phyloP scores from a whole-genome alignment of 108 stramenopile species.

The Chaetoceros muelleri region DNA sequence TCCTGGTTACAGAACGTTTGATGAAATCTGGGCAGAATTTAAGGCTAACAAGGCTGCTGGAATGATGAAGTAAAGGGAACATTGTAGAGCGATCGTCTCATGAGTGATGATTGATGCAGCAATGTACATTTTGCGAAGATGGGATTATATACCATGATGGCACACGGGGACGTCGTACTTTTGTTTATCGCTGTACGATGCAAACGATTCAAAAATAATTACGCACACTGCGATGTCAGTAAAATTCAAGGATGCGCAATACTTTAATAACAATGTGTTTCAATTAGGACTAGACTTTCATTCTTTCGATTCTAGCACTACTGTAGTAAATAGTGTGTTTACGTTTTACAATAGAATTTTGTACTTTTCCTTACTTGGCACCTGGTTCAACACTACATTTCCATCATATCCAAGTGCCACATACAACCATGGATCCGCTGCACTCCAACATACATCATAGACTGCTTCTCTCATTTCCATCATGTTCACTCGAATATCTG shows the following conservation, averaged over 20 bases:
- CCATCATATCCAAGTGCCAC: constrained; percentile 88
- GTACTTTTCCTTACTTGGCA: constrained; percentile 98
- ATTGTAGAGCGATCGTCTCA: too few species aligned
- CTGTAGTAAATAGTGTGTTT: too few species aligned
- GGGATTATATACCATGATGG: too few species aligned
- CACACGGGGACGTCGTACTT: too few species aligned
- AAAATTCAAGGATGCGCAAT: background rate
- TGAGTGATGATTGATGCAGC: too few species aligned
- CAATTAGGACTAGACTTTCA: background rate
- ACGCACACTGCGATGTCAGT: too few species aligned
- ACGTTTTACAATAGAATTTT: constrained; percentile 87
- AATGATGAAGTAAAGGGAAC: too few species aligned
- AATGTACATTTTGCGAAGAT: too few species aligned
- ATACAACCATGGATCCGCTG: constrained; percentile 93
- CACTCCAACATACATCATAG: constrained; percentile 84
- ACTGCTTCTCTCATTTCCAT: constrained; percentile 85
- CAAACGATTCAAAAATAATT: too few species aligned
- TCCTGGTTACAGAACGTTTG: background rate
- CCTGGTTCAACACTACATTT: constrained; percentile 81
- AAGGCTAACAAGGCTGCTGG: background rate
- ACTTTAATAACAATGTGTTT: background rate
- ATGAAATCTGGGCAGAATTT: background rate
- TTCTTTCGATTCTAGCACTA: too few species aligned
- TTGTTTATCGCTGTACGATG: too few species aligned
- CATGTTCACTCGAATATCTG: constrained; percentile 71